Conservation (phyloP, 1,284 basidiomycete species). For the Puccinia polysora region DNA sequence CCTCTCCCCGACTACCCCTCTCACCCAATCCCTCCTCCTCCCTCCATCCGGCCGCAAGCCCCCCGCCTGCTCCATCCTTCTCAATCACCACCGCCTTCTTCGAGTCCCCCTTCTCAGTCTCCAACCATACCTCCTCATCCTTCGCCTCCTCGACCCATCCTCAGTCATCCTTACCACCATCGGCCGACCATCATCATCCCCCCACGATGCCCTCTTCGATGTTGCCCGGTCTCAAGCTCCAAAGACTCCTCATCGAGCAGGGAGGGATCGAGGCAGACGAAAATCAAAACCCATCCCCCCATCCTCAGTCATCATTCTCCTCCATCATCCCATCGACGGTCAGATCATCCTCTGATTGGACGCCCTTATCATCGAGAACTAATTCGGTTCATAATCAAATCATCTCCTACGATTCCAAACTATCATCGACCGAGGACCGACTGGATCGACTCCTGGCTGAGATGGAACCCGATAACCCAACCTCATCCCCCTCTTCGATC, state of each 20-base stretch:
- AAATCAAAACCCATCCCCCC: not conserved
- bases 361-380: not conserved
- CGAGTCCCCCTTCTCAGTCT: conserved; percentile 12
- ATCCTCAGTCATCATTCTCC: not conserved
- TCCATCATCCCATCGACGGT: not conserved
- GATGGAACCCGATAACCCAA: too few relatives aligned
- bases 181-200: not conserved
- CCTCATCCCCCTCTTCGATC: not conserved
- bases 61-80: not conserved
- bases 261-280: not conserved
- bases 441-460: conserved; percentile 27
- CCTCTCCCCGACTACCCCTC: not conserved
- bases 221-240: not conserved
- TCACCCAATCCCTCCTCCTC: not conserved
- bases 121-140: not conserved
- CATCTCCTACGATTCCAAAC: not conserved
- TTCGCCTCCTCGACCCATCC: not conserved
- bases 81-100: conserved; percentile 20
- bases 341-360: not conserved
- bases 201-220: not conserved
- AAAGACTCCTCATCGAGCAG: not conserved
- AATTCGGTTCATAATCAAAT: not conserved
- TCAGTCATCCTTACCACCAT: too few relatives aligned
- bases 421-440: not conserved
- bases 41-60: not conserved